A percentile compares a stretch with the other conserved stretches of the same genome.
Evolutionary conservation across 345 rosid genomes (phyloP).

Genomic region (Hypericum androsaemum): DNA sequence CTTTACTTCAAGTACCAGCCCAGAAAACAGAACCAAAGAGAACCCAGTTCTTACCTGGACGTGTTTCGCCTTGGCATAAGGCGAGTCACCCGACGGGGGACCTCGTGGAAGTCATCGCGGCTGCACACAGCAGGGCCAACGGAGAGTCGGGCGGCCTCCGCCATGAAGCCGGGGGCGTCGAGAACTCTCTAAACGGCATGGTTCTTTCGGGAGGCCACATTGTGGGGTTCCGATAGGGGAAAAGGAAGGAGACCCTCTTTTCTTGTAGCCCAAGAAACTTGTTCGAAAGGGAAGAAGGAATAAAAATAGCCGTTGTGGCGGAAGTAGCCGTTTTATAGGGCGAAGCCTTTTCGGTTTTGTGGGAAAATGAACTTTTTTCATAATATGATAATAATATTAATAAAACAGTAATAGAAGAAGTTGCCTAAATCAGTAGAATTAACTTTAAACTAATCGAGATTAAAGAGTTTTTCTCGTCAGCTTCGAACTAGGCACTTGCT

Average conservation of each 20-base stretch:
- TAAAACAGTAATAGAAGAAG: too few relatives aligned
- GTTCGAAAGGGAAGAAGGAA: background rate
- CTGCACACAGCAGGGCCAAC: background rate
- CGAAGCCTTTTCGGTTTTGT: slow-evolving; percentile 24
- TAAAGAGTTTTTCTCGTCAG: too few relatives aligned
- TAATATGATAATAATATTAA: too few relatives aligned
- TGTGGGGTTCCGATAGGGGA: too few relatives aligned
- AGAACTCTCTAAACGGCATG: slow-evolving; percentile 26
- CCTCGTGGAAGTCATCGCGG: slow-evolving; percentile 51
- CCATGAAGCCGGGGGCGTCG: slow-evolving; percentile 50
- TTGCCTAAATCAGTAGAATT: too few relatives aligned
- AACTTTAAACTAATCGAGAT: too few relatives aligned
- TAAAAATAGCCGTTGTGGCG: too few relatives aligned
- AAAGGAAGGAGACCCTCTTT: too few relatives aligned
- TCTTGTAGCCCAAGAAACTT: slow-evolving; percentile 1
- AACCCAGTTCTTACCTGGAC: slow-evolving; percentile 37
- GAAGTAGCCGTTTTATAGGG: slow-evolving; percentile 25
- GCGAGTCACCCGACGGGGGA: slow-evolving; percentile 73
- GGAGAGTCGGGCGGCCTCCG: slow-evolving; percentile 19
- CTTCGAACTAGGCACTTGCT: too few relatives aligned
- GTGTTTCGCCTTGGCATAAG: slow-evolving; percentile 77
- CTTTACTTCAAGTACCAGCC: background rate
- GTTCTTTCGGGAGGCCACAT: slow-evolving; percentile 31
- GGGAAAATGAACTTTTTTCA: too few relatives aligned
- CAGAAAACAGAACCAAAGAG: background rate